phyloP scores from a whole-genome alignment of 257 asterid genomes.

The Solanum dulcamara region DNA sequence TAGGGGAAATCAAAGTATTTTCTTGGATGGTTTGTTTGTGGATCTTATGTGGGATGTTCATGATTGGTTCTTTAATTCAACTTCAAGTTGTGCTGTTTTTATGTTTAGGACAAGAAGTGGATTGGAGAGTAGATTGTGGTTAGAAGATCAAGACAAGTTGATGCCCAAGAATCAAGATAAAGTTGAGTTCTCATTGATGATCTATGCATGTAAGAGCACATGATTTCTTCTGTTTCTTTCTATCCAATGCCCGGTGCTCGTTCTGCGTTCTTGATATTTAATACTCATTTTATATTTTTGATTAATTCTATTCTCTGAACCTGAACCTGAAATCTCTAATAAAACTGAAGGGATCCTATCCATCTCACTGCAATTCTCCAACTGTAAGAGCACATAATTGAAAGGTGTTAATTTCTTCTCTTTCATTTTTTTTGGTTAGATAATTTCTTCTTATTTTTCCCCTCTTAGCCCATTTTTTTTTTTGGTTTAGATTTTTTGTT shows the following conservation, averaged over 20 bases:
- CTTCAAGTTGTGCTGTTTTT: slow-evolving; percentile 55
- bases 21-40: slow-evolving; percentile 67
- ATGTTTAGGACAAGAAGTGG: slow-evolving; percentile 94
- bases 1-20: slow-evolving; percentile 84
- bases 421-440: neutral
- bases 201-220: slow-evolving; percentile 55
- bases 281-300: too few species aligned
- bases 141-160: slow-evolving; percentile 49
- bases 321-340: neutral
- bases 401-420: neutral
- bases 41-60: slow-evolving; percentile 98
- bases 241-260: fast-evolving
- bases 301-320: neutral
- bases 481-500: neutral
- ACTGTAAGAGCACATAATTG: neutral
- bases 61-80: slow-evolving; percentile 58
- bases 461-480: neutral
- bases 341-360: neutral
- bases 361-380: neutral
- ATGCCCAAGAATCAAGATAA: slow-evolving; percentile 40
- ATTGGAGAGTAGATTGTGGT: slow-evolving; percentile 80
- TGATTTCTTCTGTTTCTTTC: neutral
- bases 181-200: slow-evolving; percentile 63
- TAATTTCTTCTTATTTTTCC: neutral
- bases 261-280: neutral